Percentiles rank a stretch among this genome's conserved stretches.
Conservation (phyloP, 805 yeast genomes). For the Candida morakotiae region DNA sequence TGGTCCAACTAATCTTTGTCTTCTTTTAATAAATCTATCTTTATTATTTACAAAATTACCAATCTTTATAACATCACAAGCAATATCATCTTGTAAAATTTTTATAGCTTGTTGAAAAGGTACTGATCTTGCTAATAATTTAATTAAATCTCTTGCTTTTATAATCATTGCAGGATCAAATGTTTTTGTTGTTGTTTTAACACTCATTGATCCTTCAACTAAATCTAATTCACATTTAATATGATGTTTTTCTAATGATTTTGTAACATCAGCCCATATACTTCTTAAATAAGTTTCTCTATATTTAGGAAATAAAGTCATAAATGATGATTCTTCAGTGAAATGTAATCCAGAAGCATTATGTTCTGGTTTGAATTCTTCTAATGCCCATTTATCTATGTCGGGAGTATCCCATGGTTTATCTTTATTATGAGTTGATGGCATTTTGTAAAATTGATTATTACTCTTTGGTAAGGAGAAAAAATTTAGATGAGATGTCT, state of each 20-base stretch:
- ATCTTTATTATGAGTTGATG: slow-evolving; percentile 87
- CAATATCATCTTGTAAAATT: slow-evolving; percentile 84
- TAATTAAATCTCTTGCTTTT: slow-evolving; percentile 92
- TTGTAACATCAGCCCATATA: slow-evolving; percentile 92
- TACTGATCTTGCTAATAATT: slow-evolving; percentile 89
- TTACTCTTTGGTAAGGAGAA: neutral
- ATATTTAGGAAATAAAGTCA: slow-evolving; percentile 94
- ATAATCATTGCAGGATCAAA: slow-evolving; percentile 91
- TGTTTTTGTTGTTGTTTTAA: slow-evolving; percentile 91
- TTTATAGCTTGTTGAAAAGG: slow-evolving; percentile 96
- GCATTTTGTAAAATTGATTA: slow-evolving; percentile 48
- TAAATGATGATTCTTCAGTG: slow-evolving; percentile 93
- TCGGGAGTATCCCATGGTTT: slow-evolving; percentile 98
- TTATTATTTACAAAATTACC: slow-evolving; percentile 86
- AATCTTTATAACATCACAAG: slow-evolving; percentile 94
- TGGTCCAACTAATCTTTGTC: slow-evolving; percentile 96
- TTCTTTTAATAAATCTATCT: slow-evolving; percentile 89
- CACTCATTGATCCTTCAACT: slow-evolving; percentile 97
- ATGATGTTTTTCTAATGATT: slow-evolving; percentile 65
- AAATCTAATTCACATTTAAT: slow-evolving; percentile 82
- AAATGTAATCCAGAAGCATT: slow-evolving; percentile 83
- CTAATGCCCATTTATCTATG: slow-evolving; percentile 87
- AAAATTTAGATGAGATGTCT: slow-evolving; percentile 1
- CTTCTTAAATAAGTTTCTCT: slow-evolving; percentile 86
- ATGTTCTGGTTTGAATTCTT: slow-evolving; percentile 86